Base-by-base conservation (phyloP, 2,329 filamentous ascomycete genomes). In the Paraconiothyrium sp. region DNA sequence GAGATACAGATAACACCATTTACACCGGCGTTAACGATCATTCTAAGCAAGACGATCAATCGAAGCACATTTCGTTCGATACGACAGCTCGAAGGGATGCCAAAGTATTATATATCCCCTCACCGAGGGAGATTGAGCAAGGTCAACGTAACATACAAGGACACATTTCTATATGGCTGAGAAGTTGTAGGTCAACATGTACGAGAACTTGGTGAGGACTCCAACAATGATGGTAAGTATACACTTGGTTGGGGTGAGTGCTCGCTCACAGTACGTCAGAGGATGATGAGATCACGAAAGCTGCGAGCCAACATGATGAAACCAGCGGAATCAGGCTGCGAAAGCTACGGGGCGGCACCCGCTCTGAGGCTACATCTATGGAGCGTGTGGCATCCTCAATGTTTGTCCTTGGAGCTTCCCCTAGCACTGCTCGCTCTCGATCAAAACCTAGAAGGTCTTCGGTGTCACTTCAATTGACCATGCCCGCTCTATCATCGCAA, bases 401-500 rank as follows among this genome's bases (percentile, higher is more conserved):
- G 43, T 82, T 82, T 58, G 77, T 82, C 9, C 68, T 82, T 14
- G 76, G 78, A 14, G 35, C 32, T 3, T 62, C 61, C n/a, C 35
- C 62, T 30, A 30, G 6, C 1, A 59, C 54, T 41, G 44, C n/a
- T 20, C 61, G 11, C 57, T 57, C n/a, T 20, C 61, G 11, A 59
- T 57, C 2, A 62, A 44, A 34, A 46, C 58, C 11, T 49, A n/a
- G 30, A 49, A 30, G 47, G 11, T 30, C 22, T 34, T 49, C 20
- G 30, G 27, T 49, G 10, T 20, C 16, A 10, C 50, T 4, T 30
- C 57, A 51, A 39, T 9, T 34, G 34, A 71, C 71, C 2, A 64
- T 81, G 51, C 80, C 82, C 0, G 71, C 76, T 27, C 71, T 84
- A 1, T 84, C 81, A 4, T 75, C 77, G 20, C 76, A 80, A 39